phyloP scores from a whole-genome alignment of 2,329 filamentous ascomycete genomes.

The Fusarium sp. region DNA sequence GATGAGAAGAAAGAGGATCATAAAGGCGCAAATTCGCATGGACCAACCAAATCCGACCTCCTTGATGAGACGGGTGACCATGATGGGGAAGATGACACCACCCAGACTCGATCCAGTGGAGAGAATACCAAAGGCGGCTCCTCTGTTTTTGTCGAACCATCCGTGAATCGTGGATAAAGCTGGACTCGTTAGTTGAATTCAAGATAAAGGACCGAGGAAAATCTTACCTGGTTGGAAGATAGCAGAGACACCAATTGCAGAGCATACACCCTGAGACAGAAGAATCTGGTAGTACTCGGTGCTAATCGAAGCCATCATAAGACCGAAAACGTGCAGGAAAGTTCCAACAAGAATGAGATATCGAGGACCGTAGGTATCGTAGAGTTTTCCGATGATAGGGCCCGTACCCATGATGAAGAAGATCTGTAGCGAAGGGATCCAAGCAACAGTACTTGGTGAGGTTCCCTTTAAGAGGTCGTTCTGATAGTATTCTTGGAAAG shows the following conservation, averaged over 20 bases:
- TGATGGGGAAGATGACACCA: slow-evolving; percentile 58
- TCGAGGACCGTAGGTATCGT: slow-evolving; percentile 73
- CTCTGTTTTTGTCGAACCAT: slow-evolving; percentile 55
- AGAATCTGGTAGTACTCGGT: slow-evolving; percentile 59
- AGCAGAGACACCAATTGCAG: slow-evolving; percentile 54
- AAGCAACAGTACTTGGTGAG: slow-evolving; percentile 69
- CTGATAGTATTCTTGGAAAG: slow-evolving; percentile 72
- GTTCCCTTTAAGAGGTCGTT: slow-evolving; percentile 61
- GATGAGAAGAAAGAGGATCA: slow-evolving; percentile 53
- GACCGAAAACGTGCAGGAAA: slow-evolving; percentile 69
- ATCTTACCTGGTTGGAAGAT: slow-evolving; percentile 52
- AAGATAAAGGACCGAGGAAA: rapidly evolving
- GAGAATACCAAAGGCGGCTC: slow-evolving; percentile 55
- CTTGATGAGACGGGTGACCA: slow-evolving; percentile 54
- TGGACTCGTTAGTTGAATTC: background rate
- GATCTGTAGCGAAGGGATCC: slow-evolving; percentile 70
- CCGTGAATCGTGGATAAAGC: slow-evolving; percentile 51
- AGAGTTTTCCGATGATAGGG: slow-evolving; percentile 72
- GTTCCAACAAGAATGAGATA: slow-evolving; percentile 66
- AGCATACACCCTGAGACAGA: slow-evolving; percentile 56
- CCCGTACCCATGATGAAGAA: slow-evolving; percentile 69
- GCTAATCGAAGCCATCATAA: slow-evolving; percentile 73
- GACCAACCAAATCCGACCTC: slow-evolving; percentile 57
- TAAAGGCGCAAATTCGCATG: slow-evolving; percentile 56
- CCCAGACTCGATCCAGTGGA: slow-evolving; percentile 55